Base-by-base conservation (phyloP, 2,329 filamentous ascomycete genomes). In the Aspergillus sp. region DNA sequence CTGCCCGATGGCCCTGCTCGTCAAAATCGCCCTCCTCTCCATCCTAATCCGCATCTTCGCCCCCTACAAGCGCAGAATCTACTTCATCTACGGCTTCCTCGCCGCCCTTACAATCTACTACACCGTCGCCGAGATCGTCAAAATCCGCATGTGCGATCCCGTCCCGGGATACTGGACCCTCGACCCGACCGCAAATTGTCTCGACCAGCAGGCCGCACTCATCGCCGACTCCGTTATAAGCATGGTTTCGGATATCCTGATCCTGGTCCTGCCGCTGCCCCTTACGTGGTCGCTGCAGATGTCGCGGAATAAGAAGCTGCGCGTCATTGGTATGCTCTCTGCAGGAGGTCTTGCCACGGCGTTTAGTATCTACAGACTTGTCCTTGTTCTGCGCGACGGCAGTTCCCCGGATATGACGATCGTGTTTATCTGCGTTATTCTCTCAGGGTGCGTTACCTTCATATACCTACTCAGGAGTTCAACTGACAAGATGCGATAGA, bases 211-310 rank as follows among this genome's bases (percentile, higher is more conserved):
- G 13, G 69, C 69, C 1, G 71, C 74, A 1, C 66, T 77, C 5
- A 68, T 74, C 9, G 70, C 74, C 54, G 74, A 76, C 56, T 71
- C 72, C 2, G 69, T 74, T 20, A 74, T 76, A 48, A 75, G 72
- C 57, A 66, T 75, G 20, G 61, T 74, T 20, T 72, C 68, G 30
- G 74, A 76, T 58, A 47, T 73, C 1, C 68, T 72, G 24, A 75
- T 76, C 43, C 66, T 76, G 4, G 22, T 71, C 6, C 56, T 75
- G 13, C 74, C 74, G 0, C 45, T 76, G 24, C 74, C 74, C 0
- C 59, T 76, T 60, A 74, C 73, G 2, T 73, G 72, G 68, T 72
- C 69, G n/a, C 63, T 77, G 34, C 71, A 76, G 45, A 73, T 76
- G 69, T 67, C 68, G 12, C 62, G 63, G 2, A 70, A 66, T 44